A percentile compares a stretch with the other conserved stretches of the same genome.
Conservation (phyloP, 2,329 filamentous ascomycete genomes). For the Ceratocystis huliohia region DNA sequence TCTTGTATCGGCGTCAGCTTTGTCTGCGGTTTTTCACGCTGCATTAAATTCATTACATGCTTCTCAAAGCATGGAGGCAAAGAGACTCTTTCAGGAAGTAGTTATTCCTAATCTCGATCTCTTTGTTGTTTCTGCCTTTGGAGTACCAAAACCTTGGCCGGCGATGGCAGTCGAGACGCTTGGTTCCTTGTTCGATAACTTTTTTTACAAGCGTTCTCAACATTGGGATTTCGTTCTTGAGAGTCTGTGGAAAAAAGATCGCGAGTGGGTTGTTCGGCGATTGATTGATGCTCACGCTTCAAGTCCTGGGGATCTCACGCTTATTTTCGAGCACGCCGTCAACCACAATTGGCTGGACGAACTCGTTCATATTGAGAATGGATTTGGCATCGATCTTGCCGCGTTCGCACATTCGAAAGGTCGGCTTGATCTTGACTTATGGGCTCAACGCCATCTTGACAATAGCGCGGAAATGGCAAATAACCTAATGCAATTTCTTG, state of each 20-base stretch:
- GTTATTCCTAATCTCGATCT: conserved; percentile 63
- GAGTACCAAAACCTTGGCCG: conserved; percentile 66
- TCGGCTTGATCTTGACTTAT: conserved; percentile 66
- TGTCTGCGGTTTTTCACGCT: conserved; percentile 55
- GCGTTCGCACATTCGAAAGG: conserved; percentile 72
- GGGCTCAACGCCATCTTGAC: conserved; percentile 60
- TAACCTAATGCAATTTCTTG: conserved; percentile 65
- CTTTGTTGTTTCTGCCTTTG: conserved; percentile 66
- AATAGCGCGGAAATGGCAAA: conserved; percentile 54
- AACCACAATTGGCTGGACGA: conserved; percentile 76
- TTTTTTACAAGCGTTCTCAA: conserved; percentile 63
- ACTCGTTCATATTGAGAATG: conserved; percentile 63
- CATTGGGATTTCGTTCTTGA: conserved; percentile 82
- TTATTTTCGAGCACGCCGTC: conserved; percentile 50
- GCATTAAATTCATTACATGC: conserved; percentile 49
- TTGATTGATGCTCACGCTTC: conserved; percentile 72
- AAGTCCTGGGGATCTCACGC: conserved; percentile 41
- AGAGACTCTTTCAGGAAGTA: conserved; percentile 52
- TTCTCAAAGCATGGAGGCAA: conserved; percentile 50
- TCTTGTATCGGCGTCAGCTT: conserved; percentile 74
- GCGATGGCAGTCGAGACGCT: conserved; percentile 61
- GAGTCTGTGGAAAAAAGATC: conserved; percentile 83
- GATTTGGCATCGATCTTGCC: conserved; percentile 76
- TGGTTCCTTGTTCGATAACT: conserved; percentile 67
- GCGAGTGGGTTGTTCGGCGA: conserved; percentile 68